These are phyloP conservation scores for Ajuga reptans DNA, from an alignment of 305 asterid species.

Conservation along the genomic window DNA sequence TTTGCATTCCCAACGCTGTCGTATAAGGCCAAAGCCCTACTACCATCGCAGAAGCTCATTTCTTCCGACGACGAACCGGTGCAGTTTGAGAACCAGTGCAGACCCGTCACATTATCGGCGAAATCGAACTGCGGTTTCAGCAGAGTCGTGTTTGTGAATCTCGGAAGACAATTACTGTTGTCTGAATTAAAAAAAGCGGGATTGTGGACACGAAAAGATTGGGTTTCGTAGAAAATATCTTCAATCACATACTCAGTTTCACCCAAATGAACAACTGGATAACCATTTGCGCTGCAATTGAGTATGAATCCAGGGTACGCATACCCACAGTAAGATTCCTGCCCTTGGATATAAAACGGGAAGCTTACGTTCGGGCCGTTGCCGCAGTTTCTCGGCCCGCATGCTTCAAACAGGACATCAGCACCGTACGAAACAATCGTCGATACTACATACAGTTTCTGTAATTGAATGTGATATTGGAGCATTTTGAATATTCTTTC, in stretches of 20 bases:
- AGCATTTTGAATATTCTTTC: background rate
- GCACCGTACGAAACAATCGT: constrained; percentile 20
- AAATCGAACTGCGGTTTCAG: background rate
- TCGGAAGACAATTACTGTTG: constrained; percentile 13
- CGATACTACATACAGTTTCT: background rate
- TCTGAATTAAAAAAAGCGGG: background rate
- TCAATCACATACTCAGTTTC: constrained; percentile 15
- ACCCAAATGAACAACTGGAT: constrained; percentile 16
- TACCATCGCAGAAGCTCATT: constrained; percentile 15
- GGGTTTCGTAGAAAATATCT: constrained; percentile 22
- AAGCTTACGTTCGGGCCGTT: constrained; percentile 37
- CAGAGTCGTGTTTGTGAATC: constrained; percentile 26
- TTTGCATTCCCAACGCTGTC: constrained; percentile 17
- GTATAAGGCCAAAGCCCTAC: constrained; percentile 23
- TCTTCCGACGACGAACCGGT: background rate
- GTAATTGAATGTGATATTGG: background rate
- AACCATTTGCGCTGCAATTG: constrained; percentile 24
- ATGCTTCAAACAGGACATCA: constrained; percentile 31
- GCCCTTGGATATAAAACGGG: constrained; percentile 41
- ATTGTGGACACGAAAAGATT: constrained; percentile 20
- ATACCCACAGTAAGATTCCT: constrained; percentile 35
- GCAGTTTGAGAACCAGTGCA: constrained; percentile 41
- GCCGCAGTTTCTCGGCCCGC: constrained; percentile 31
- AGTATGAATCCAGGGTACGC: constrained; percentile 24
- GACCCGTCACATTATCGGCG: background rate